These are phyloP conservation scores for Entomortierella lignicola DNA, from an alignment of 192 early-diverging fungal species.

Conservation along the genomic window DNA sequence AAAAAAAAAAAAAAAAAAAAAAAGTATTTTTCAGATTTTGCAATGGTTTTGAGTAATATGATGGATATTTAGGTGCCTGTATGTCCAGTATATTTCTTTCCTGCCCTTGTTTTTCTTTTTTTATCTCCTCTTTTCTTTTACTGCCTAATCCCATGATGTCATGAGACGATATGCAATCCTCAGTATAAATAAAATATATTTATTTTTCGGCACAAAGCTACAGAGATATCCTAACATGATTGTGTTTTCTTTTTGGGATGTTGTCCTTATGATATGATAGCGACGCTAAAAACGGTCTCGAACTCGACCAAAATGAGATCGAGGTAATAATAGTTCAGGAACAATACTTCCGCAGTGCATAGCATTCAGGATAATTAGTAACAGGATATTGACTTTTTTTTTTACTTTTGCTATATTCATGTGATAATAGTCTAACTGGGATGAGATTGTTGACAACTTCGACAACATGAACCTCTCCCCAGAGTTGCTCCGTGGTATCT, in stretches of 20 bases:
- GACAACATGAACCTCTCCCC: constrained; percentile 94
- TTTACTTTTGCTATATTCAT: not conserved
- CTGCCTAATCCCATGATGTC: not conserved
- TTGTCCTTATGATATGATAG: constrained; percentile 12
- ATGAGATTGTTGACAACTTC: constrained; percentile 94
- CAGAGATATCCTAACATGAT: not conserved
- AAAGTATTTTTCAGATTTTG: too few species aligned
- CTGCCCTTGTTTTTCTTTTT: not conserved
- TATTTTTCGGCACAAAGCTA: not conserved
- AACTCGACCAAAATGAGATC: constrained; percentile 53
- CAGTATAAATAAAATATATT: not conserved
- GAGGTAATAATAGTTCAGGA: constrained; percentile 33
- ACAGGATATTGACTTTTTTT: constrained; percentile 5
- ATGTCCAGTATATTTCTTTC: not conserved
- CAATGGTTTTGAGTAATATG: too few species aligned
- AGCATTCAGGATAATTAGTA: not conserved
- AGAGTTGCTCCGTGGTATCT: constrained; percentile 96
- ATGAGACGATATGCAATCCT: constrained; percentile 1
- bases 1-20: constrained; percentile 39
- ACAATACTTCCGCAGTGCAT: not conserved
- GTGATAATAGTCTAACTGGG: constrained; percentile 86
- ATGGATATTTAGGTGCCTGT: too few species aligned
- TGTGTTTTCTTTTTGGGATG: not conserved
- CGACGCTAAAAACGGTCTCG: constrained; percentile 40
- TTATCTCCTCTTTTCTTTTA: not conserved